Evolutionary conservation across 805 yeast species (phyloP), one percentile per base, ranked within the genome.

Genomic region (Clavispora fructus): DNA sequence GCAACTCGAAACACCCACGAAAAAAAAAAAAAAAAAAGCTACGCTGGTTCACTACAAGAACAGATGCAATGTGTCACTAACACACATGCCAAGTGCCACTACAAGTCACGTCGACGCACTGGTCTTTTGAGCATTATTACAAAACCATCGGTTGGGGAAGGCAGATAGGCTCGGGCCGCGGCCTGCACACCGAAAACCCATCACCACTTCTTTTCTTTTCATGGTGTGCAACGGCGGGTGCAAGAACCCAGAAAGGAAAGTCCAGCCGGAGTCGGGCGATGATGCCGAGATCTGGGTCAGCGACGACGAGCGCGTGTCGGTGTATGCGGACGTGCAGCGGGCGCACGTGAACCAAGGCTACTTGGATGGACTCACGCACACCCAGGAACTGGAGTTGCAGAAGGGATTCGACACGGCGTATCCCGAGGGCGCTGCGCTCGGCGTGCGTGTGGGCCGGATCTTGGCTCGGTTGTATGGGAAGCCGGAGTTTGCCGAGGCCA

Each of bases 401-500:
- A 58, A 68, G 11, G 97, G 96, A 0, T 91, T 92, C 58, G 95
- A 91, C 60, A 73, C 68, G 2, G 92, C 92, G 0, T 91, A 81
- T 54, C 88, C 87, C 0, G 57, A 67, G 2, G 98, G 98, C 1
- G 88, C 94, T 0, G 59, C 58, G 2, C 50, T 90, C 1, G 97
- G 96, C 0, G 65, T 77, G 0, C 53, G 67, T 13, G 83, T 82
- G 0, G 98, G 98, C 0, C 61, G 63, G 40, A 67, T 90, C 0
- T 50, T 90, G 12, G 87, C 91, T 9, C 66, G 58, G 31, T 50
- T 69, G 38, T 69, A 65, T 16, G 55, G 52, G 6, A 35, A 44
- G 0, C 27, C 39, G 7, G 30, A n/a, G 13, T 63, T 73, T 16
- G 53, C 53, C 3, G 48, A 50, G 33, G 85, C 84, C 1, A 60